Percentiles rank a stretch among this genome's conserved stretches.
Conservation (phyloP, 208 protist genomes). For the Acanthamoeba polyphaga region DNA sequence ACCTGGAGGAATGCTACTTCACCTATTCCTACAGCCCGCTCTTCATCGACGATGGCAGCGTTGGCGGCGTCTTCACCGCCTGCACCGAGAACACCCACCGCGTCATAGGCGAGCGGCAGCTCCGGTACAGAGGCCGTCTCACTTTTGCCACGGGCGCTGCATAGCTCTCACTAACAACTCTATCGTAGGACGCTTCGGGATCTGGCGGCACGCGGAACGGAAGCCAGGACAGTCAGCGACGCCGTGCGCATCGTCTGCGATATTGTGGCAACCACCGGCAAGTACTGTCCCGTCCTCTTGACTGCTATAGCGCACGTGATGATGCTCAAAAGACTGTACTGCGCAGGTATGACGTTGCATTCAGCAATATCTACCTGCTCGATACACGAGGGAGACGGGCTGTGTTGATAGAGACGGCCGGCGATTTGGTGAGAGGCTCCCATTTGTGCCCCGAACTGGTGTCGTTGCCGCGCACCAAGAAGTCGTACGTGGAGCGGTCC, state of each 20-base stretch:
- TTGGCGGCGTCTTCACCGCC: slow-evolving; percentile 2
- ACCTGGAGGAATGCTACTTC: slow-evolving; percentile 19
- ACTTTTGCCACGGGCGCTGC: background rate
- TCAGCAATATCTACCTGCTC: slow-evolving; percentile 31
- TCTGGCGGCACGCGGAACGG: background rate
- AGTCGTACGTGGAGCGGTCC: background rate
- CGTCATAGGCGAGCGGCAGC: background rate
- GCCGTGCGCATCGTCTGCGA: background rate
- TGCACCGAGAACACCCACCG: background rate
- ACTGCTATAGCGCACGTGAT: no score
- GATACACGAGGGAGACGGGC: background rate
- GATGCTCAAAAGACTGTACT: background rate
- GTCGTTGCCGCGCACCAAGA: background rate
- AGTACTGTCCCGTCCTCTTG: background rate
- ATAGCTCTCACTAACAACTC: background rate
- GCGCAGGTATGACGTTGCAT: background rate
- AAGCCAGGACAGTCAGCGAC: background rate
- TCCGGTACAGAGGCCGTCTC: background rate
- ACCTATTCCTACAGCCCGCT: slow-evolving; percentile 57
- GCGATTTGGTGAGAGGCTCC: background rate
- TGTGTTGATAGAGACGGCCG: background rate
- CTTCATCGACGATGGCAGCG: background rate
- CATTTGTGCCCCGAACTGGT: slow-evolving; percentile 20
- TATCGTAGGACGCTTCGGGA: background rate
- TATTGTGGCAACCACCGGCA: background rate